phyloP scores from a whole-genome alignment of 148 eudicot genomes.

The Fagopyrum esculentum region DNA sequence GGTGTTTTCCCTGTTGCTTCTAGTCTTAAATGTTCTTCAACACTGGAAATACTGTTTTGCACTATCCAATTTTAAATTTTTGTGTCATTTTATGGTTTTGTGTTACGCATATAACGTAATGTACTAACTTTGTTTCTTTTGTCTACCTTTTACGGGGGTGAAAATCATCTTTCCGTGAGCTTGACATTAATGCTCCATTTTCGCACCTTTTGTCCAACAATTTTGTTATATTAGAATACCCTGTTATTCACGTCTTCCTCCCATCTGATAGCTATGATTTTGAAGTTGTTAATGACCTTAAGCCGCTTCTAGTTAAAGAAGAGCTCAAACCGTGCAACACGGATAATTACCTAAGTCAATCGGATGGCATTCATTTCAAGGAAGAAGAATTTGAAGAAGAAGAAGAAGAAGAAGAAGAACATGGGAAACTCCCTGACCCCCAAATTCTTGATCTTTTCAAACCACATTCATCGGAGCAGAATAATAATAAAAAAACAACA shows the following conservation, averaged over 20 bases:
- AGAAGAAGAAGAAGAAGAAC: slow-evolving; percentile 26
- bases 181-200: slow-evolving; percentile 55
- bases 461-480: neutral
- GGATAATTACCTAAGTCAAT: slow-evolving; percentile 27
- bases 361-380: slow-evolving; percentile 43
- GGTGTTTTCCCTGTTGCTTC: too few relatives aligned
- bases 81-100: neutral
- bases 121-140: neutral
- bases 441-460: slow-evolving; percentile 40
- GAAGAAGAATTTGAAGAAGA: slow-evolving; percentile 78
- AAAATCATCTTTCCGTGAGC: slow-evolving; percentile 54
- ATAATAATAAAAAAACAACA: slow-evolving; percentile 9
- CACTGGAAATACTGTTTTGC: too few relatives aligned
- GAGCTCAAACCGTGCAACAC: slow-evolving; percentile 25
- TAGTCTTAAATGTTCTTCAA: too few relatives aligned
- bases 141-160: slow-evolving; percentile 33
- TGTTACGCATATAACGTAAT: neutral
- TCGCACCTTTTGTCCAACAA: slow-evolving; percentile 51
- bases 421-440: slow-evolving; percentile 30
- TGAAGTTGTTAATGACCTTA: slow-evolving; percentile 44
- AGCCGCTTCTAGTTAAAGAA: slow-evolving; percentile 18
- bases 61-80: too few relatives aligned
- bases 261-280: slow-evolving; percentile 60
- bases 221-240: slow-evolving; percentile 70
- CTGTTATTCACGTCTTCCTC: slow-evolving; percentile 65